A percentile compares a stretch with the other conserved stretches of the same genome.
Evolutionary conservation across 2,329 filamentous ascomycete genomes (phyloP).

Genomic region (Teratosphaeria viscida): DNA sequence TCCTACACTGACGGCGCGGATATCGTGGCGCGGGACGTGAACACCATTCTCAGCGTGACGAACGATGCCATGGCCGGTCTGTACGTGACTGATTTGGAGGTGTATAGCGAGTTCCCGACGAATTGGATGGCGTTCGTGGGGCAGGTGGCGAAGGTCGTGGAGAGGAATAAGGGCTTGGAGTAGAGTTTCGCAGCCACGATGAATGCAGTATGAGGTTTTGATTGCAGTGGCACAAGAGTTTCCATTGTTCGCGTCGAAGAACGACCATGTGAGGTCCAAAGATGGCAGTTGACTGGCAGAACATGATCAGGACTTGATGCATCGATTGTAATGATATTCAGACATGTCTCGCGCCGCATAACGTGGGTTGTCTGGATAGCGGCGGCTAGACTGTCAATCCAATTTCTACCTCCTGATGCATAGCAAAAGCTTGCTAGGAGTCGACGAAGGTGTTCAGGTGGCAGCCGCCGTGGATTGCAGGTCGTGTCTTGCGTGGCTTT

Average conservation of each 20-base stretch:
- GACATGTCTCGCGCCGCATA: no score
- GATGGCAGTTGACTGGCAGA: no score
- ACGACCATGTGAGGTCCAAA: no score
- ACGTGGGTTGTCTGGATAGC: no score
- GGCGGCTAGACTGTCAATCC: no score
- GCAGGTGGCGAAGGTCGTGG: background rate
- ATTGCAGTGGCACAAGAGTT: no score
- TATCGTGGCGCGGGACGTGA: background rate
- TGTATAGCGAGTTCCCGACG: conserved; percentile 1
- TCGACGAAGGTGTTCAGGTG: background rate
- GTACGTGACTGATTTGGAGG: conserved; percentile 3
- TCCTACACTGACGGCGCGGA: background rate
- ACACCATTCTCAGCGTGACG: conserved; percentile 1
- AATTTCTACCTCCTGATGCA: background rate
- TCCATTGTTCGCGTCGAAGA: no score
- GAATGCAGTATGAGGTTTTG: background rate
- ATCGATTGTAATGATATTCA: no score
- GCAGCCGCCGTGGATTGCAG: background rate
- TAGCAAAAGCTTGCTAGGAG: background rate
- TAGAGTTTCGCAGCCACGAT: background rate
- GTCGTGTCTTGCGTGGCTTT: background rate
- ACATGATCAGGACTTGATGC: no score
- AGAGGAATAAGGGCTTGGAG: background rate
- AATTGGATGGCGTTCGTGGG: conserved; percentile 4
- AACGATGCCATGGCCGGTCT: conserved; percentile 4